Evolutionary conservation across 345 rosid genomes (phyloP).

Genomic region (Bruguiera sexangula): DNA sequence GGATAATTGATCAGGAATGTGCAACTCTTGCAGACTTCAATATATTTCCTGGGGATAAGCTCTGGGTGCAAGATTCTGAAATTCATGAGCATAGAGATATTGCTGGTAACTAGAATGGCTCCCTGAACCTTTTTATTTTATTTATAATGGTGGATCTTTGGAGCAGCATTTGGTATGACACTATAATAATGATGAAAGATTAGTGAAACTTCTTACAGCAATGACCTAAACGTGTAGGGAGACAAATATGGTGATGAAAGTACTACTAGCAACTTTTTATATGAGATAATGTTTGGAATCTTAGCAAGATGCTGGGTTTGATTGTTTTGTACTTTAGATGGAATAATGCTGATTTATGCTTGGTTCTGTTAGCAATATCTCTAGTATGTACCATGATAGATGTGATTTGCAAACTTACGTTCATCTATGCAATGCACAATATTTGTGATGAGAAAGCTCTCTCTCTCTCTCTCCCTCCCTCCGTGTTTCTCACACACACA

Average conservation of each 20-base stretch:
- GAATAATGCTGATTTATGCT: background rate
- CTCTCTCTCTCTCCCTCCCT: too few relatives aligned
- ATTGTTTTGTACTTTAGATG: background rate
- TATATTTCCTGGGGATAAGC: conserved; percentile 90
- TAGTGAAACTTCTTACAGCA: too few relatives aligned
- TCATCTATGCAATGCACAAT: too few relatives aligned
- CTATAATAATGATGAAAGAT: background rate
- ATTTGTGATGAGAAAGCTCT: too few relatives aligned
- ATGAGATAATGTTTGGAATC: too few relatives aligned
- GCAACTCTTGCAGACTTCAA: conserved; percentile 96
- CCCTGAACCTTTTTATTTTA: background rate
- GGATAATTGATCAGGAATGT: conserved; percentile 67
- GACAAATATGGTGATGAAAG: too few relatives aligned
- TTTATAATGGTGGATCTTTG: background rate
- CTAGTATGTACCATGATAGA: too few relatives aligned
- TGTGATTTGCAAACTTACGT: too few relatives aligned
- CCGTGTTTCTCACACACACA: too few relatives aligned
- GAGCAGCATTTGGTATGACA: background rate
- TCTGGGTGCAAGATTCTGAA: conserved; percentile 97
- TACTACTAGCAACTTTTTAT: too few relatives aligned
- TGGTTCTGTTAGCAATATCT: too few relatives aligned
- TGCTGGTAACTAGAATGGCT: conserved; percentile 58
- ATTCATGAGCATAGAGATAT: conserved; percentile 92
- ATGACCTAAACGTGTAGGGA: too few relatives aligned
- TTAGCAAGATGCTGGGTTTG: background rate